Base-by-base conservation (phyloP, 208 protist genomes). In the Trypanosoma avium region DNA sequence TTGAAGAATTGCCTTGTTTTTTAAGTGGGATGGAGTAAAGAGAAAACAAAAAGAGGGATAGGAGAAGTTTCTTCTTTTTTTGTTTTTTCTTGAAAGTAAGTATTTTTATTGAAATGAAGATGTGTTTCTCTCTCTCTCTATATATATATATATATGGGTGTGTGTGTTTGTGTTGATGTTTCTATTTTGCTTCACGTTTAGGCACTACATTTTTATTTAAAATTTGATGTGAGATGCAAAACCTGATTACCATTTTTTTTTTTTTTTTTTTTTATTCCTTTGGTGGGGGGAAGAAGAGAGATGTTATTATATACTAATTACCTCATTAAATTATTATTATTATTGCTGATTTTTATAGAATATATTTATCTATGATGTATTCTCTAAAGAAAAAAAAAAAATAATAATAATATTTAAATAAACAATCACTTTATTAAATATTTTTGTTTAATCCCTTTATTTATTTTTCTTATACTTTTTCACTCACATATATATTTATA, bases 1-100 rank as follows among this genome's bases (percentile, higher is more conserved):
- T 73, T 61, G 67, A 66, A n/a, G 48, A 60, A 5, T 2, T 73
- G 7, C 67, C 67, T 35, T 49, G 38, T 13, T 66, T 61, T 40
- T 43, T 73, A 40, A 15, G 8, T 32, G 29, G 29, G 32, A 10
- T 3, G 6, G 22, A 32, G 3, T 21, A 42, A 57, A 42, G 30
- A 57, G 12, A n/a, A 57, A 57, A 57, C 3, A 32, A 57, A 22
- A 57, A 57, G 5, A 58, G 4, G 32, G 4, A 58, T 40, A 4
- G 45, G 19, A 8, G 19, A 32, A 5, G 22, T 49, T 49, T 61
- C 13, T 15, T 19, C 24, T n/a, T n/a, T 50, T 29, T 19, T 24
- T 22, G 24, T 50, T 50, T 15, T 24, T 21, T 49, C 21, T 24
- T 49, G n/a, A n/a, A n/a, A n/a, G n/a, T n/a, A n/a, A n/a, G n/a